Percentiles rank a stretch among this genome's conserved stretches.
Conservation (phyloP, 805 yeast species). For the Candida succiphila region DNA sequence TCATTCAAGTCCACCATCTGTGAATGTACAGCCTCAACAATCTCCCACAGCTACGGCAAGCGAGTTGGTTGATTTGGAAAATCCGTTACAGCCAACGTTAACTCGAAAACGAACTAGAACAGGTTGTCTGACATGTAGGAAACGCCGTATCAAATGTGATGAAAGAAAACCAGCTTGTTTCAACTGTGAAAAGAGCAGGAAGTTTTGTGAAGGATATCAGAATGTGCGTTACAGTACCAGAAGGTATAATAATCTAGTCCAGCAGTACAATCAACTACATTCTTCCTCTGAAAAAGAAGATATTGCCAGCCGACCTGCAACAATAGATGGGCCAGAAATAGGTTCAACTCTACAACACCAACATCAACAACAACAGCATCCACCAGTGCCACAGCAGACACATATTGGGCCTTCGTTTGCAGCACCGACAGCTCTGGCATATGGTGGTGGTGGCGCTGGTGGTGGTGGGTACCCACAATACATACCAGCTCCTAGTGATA, state of each 20-base stretch:
- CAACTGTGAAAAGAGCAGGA: conserved; percentile 57
- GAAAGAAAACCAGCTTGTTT: conserved; percentile 61
- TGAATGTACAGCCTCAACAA: background rate
- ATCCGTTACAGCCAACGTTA: too few species aligned
- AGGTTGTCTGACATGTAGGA: conserved; percentile 67
- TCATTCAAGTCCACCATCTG: background rate
- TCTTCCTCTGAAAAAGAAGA: too few species aligned
- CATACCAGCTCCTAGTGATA: too few species aligned
- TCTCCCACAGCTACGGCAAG: background rate
- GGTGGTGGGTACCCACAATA: background rate
- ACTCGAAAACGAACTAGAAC: conserved; percentile 59
- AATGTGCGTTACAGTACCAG: conserved; percentile 21
- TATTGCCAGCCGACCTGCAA: conserved; percentile 8
- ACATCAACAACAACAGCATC: conserved; percentile 1
- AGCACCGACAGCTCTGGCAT: background rate
- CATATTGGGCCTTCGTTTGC: background rate
- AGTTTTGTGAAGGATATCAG: conserved; percentile 63
- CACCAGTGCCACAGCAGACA: background rate
- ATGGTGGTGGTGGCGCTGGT: background rate
- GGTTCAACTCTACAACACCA: background rate
- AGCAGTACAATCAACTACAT: too few species aligned
- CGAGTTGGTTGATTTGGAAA: too few species aligned
- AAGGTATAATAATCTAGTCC: conserved; percentile 17
- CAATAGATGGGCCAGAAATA: background rate
- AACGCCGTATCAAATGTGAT: conserved; percentile 66